Evolutionary conservation across 805 yeast species (phyloP), one percentile per base, ranked within the genome.

Genomic region (Nakazawaea ernobii): DNA sequence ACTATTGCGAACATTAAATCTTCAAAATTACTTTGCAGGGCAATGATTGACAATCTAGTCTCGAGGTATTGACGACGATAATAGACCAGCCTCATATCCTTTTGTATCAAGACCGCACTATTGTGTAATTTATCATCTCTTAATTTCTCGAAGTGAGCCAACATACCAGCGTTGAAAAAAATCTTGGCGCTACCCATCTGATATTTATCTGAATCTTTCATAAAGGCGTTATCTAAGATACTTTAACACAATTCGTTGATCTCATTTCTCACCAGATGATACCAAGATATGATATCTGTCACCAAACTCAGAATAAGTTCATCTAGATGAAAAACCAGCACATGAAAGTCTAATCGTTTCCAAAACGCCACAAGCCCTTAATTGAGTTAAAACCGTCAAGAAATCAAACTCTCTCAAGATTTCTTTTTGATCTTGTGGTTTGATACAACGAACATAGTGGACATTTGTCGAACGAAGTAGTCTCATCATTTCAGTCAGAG

Each of bases 361-460:
- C 56, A 92, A 73, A 41, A 92, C 98, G 84, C 99, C 99, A 74
- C 99, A 92, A 6, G 99, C 99, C 63, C 99, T 80, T 53, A 92
- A 75, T 67, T 92, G 99, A 6, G 95, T 84, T 51, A 94, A 74
- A 11, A 92, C 98, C 97, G 94, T 91, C 39, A 90, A 76, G 13
- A 95, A 89, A 60, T 90, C 96, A 66, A 92, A 92, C 63, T 83
- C 85, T 98, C 99, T n/a, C n/a, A n/a, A 92, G 1, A 98, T 96
- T 52, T 80, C 84, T 66, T 94, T 92, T 53, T 82, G 83, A 59
- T 90, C 97, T 64, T 92, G 94, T 6, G 99, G 98, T 66, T 92
- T 92, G 62, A 94, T 92, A 74, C 99, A 92, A 63, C 99, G 84
- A 62, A 92, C 94, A 61, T 92, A 92, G 65, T 92, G 99, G 35